Evolutionary conservation across 2,329 filamentous ascomycete species (phyloP), one percentile per base, ranked within the genome.

Genomic region (Clarireedia monteithiana): DNA sequence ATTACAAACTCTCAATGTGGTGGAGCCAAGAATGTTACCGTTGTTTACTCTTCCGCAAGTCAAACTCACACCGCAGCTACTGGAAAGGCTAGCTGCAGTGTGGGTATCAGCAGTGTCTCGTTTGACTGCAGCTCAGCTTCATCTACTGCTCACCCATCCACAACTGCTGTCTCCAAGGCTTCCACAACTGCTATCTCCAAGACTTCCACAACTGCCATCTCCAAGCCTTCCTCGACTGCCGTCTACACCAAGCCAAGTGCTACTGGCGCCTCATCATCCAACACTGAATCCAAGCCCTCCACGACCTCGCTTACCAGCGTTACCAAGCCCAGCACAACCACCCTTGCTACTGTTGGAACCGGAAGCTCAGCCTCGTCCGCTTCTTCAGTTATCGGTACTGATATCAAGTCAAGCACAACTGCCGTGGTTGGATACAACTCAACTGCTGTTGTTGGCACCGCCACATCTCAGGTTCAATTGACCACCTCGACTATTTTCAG

Each of bases 1-100:
- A 78, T 96, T 66, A 74, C 82, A 73, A 96, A 96, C 81, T 82
- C 77, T 59, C 90, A 96, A 79, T 97, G 92, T 71, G 92, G 91
- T 81, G 91, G 91, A 72, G 91, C 92, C 62, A 89, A 80, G 69
- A 84, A 83, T 57, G 90, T 96, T 59, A 84, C 81, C 54, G 84
- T 96, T 69, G 73, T 84, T 70, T 83, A 78, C 72, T 44, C 53
- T 55, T 50, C 53, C 26, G 79, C 81, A 48, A 74, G 77, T 61
- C 61, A 63, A 44, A 57, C 58, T 36, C 36, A 52, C 7, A 72
- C 81, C 57, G 82, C 85, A 68, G 74, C 81, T 60, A 71, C 78
- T 53, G 72, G 70, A 60, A 77, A 79, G 67, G 69, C 75, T 58
- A 77, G 49, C 74, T 94, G 89, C 76, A 78, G 80, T 64, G 79